Conservation (phyloP, 2,329 filamentous ascomycete species). For the Penicillium occitanis region DNA sequence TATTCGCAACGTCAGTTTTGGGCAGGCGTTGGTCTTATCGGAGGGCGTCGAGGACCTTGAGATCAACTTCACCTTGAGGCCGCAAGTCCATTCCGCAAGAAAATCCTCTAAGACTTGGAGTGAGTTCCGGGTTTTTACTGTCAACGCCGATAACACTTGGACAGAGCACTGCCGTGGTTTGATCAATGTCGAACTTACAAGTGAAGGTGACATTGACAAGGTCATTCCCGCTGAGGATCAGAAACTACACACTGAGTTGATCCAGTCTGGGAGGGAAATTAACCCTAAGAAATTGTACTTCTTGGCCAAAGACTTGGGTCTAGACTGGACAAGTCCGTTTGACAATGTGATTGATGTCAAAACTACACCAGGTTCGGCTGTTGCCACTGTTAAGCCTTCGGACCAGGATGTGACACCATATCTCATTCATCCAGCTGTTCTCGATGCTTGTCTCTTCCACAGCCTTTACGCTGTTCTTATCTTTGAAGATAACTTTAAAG, state of each 20-base stretch:
- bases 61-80: background rate
- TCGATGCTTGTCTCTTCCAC: conserved; percentile 2
- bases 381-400: background rate
- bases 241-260: background rate
- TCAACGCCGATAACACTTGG: background rate
- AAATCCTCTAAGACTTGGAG: conserved; percentile 6
- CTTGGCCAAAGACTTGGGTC: background rate
- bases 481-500: background rate
- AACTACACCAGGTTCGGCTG: background rate
- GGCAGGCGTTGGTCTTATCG: conserved; percentile 17
- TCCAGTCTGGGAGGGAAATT: background rate
- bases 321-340: background rate
- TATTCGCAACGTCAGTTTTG: conserved; percentile 21
- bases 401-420: background rate
- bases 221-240: background rate
- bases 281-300: conserved; percentile 5
- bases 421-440: conserved; percentile 1
- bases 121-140: background rate
- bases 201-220: background rate
- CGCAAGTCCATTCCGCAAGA: background rate
- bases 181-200: background rate
- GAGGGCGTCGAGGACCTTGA: background rate
- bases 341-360: background rate
- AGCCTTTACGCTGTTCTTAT: background rate
- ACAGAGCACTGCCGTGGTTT: background rate